These are phyloP conservation scores for Vaccinium myrtillus DNA, from an alignment of 148 eudicot genomes.

Conservation along the genomic window DNA sequence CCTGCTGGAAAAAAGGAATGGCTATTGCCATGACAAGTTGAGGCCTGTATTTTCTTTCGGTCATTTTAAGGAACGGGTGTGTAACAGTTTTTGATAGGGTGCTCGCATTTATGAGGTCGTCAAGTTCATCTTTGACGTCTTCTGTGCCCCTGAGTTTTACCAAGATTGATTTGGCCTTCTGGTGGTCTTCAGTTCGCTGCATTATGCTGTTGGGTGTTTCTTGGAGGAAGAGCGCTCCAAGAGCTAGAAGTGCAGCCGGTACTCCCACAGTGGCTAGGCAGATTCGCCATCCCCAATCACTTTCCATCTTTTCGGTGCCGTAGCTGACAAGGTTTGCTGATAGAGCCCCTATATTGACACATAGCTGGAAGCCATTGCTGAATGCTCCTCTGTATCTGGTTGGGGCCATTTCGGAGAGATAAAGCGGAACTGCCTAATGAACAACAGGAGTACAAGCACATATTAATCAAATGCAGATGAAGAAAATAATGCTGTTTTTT, in stretches of 20 bases:
- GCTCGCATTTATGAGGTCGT: slow-evolving; percentile 2
- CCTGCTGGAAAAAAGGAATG: slow-evolving; percentile 2
- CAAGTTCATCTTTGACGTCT: background rate
- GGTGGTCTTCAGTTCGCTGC: background rate
- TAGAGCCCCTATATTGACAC: background rate
- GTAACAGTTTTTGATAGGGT: background rate
- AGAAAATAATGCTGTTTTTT: background rate
- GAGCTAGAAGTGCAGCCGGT: background rate
- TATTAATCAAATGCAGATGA: background rate
- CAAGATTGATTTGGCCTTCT: slow-evolving; percentile 3
- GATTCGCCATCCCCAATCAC: slow-evolving; percentile 27
- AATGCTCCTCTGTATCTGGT: background rate
- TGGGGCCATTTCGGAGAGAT: slow-evolving; percentile 4
- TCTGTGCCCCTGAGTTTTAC: background rate
- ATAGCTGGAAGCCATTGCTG: slow-evolving; percentile 10
- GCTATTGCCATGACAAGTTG: slow-evolving; percentile 11
- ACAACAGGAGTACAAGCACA: background rate
- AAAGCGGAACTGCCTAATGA: background rate
- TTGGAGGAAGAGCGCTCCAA: slow-evolving; percentile 6
- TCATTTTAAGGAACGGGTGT: background rate
- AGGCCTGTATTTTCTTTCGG: slow-evolving; percentile 7
- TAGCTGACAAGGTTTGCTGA: slow-evolving; percentile 9
- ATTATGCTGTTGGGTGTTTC: slow-evolving; percentile 12
- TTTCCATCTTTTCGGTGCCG: background rate
- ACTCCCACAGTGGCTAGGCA: slow-evolving; percentile 30